These are phyloP conservation scores for Penicillium olsonii DNA, from an alignment of 2,329 filamentous ascomycete species.

Conservation along the genomic window DNA sequence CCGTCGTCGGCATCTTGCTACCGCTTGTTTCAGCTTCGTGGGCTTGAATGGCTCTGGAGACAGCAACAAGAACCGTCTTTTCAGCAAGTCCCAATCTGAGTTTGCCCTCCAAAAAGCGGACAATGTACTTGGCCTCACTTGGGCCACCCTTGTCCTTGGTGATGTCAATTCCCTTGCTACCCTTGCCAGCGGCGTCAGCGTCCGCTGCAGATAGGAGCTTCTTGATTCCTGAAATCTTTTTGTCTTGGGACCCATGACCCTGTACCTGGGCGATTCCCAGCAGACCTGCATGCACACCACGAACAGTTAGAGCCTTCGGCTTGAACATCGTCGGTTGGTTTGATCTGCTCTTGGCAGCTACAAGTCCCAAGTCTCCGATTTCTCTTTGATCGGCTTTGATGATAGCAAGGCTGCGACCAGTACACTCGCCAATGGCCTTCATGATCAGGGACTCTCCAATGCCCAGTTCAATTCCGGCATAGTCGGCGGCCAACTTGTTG, in stretches of 20 bases:
- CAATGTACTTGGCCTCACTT: constrained; percentile 91
- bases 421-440: constrained; percentile 96
- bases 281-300: constrained; percentile 81
- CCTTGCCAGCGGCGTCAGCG: constrained; percentile 69
- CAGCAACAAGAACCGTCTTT: constrained; percentile 83
- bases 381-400: constrained; percentile 97
- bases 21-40: constrained; percentile 76
- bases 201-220: constrained; percentile 93
- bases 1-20: constrained; percentile 67
- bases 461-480: constrained; percentile 93
- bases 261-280: constrained; percentile 85
- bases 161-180: constrained; percentile 69
- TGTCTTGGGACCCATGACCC: constrained; percentile 82
- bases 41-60: constrained; percentile 83
- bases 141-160: constrained; percentile 88
- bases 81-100: constrained; percentile 88
- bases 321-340: constrained; percentile 99
- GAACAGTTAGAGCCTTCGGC: constrained; percentile 84
- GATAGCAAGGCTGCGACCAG: constrained; percentile 79
- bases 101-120: constrained; percentile 93
- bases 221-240: constrained; percentile 94
- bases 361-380: constrained; percentile 90
- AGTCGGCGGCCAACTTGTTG: constrained; percentile 96
- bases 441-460: constrained; percentile 98
- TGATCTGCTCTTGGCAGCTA: constrained; percentile 91